These are phyloP conservation scores for Dothistroma septosporum DNA, from an alignment of 2,329 filamentous ascomycete genomes.

Conservation along the genomic window DNA sequence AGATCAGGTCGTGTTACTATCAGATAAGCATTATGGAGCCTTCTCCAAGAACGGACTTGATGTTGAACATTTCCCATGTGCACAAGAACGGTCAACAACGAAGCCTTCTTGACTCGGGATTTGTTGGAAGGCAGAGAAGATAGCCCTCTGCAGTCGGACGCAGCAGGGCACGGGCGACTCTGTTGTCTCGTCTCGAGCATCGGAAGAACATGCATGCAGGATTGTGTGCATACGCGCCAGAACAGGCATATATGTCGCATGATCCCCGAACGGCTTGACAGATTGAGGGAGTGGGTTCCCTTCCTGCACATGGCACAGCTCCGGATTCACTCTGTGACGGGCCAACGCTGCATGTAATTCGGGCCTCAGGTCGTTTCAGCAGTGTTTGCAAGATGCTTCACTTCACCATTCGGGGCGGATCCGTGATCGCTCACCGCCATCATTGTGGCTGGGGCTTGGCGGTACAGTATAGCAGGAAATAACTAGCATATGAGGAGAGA, in stretches of 20 bases:
- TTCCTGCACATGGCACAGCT: not conserved
- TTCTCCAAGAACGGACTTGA: too few relatives aligned
- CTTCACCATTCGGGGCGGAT: not conserved
- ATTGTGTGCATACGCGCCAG: not conserved
- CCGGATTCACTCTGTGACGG: not conserved
- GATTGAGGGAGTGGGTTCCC: not conserved
- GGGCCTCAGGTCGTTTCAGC: not conserved
- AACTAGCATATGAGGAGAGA: not conserved
- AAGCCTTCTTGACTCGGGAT: too few relatives aligned
- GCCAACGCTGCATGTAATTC: constrained; percentile 1
- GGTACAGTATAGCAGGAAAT: not conserved
- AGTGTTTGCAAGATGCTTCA: constrained; percentile 3
- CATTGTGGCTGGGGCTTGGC: not conserved
- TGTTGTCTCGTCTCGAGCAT: not conserved
- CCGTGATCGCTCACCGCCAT: constrained; percentile 1
- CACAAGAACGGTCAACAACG: too few relatives aligned
- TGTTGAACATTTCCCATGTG: too few relatives aligned
- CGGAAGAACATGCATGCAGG: not conserved
- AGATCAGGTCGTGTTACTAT: too few relatives aligned
- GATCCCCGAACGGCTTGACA: not conserved
- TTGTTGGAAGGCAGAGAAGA: too few relatives aligned
- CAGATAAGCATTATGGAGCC: too few relatives aligned
- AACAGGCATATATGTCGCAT: not conserved
- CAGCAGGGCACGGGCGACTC: not conserved
- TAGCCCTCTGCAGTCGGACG: too few relatives aligned